phyloP scores from a whole-genome alignment of 2,329 filamentous ascomycete species.

The Ascomycota sp. region DNA sequence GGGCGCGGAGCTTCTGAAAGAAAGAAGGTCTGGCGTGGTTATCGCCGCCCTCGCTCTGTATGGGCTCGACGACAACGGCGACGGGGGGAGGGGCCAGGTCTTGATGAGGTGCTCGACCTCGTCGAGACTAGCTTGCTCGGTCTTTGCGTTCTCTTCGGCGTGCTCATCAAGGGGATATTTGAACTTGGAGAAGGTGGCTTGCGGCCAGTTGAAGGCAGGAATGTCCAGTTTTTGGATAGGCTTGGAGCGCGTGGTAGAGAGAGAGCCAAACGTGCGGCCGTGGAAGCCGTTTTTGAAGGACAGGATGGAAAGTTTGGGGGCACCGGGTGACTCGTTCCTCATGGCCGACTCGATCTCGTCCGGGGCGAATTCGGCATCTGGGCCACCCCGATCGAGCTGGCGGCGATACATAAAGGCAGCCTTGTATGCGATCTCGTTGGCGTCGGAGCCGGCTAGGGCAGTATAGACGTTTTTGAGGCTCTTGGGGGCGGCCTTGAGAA shows the following conservation, averaged over 20 bases:
- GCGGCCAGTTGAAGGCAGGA: conserved; percentile 86
- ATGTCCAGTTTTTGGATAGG: conserved; percentile 91
- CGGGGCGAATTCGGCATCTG: conserved; percentile 56
- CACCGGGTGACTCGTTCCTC: conserved; percentile 61
- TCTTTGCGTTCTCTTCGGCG: conserved; percentile 57
- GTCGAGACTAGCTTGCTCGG: conserved; percentile 61
- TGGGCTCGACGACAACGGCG: conserved; percentile 71
- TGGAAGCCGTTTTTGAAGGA: conserved; percentile 83
- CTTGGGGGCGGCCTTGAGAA: conserved; percentile 65
- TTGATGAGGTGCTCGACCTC: conserved; percentile 70
- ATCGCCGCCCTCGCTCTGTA: conserved; percentile 86
- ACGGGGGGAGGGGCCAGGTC: conserved; percentile 62
- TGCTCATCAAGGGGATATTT: conserved; percentile 76
- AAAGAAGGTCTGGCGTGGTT: conserved; percentile 80
- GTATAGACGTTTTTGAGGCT: conserved; percentile 82
- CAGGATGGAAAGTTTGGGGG: conserved; percentile 60
- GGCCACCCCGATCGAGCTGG: conserved; percentile 60
- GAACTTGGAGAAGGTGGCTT: conserved; percentile 65
- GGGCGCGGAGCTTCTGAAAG: conserved; percentile 63
- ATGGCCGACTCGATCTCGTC: conserved; percentile 58
- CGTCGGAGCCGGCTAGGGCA: conserved; percentile 71
- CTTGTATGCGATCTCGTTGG: conserved; percentile 90
- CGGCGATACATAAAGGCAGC: conserved; percentile 87
- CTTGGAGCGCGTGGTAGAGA: conserved; percentile 82
- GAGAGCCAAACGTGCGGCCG: conserved; percentile 69